A percentile compares a stretch with the other conserved stretches of the same genome.
These are phyloP conservation scores for Wickerhamomyces hampshirensis DNA, from an alignment of 805 yeast genomes.

Conservation along the genomic window DNA sequence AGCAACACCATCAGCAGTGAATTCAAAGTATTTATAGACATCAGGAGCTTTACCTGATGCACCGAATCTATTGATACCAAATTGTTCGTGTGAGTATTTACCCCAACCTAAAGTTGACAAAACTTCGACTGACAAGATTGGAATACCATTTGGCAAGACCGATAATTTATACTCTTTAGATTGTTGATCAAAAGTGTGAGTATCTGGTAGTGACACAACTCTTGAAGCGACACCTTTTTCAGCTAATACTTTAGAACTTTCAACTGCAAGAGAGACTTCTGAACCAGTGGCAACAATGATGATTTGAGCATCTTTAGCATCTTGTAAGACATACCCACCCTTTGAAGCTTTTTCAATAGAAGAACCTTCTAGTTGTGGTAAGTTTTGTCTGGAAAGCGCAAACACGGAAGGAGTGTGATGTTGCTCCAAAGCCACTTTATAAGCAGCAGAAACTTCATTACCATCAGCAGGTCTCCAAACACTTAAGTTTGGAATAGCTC, in stretches of 20 bases:
- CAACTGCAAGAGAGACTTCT: conserved; percentile 77
- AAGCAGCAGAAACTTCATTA: conserved; percentile 83
- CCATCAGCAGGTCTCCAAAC: conserved; percentile 96
- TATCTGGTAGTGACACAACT: conserved; percentile 92
- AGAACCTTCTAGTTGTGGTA: conserved; percentile 92
- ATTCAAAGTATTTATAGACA: conserved; percentile 79
- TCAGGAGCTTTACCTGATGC: conserved; percentile 88
- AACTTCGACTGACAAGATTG: conserved; percentile 91
- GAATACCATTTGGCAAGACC: conserved; percentile 92
- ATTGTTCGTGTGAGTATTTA: conserved; percentile 93
- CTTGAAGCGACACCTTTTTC: conserved; percentile 66
- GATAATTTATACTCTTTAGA: conserved; percentile 71
- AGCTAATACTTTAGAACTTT: conserved; percentile 68
- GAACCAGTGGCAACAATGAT: conserved; percentile 91
- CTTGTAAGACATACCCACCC: conserved; percentile 86
- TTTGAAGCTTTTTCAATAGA: conserved; percentile 84
- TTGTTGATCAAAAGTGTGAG: conserved; percentile 85
- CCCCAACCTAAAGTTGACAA: conserved; percentile 90
- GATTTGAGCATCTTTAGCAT: conserved; percentile 59
- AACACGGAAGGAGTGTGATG: conserved; percentile 65
- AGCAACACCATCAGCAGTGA: conserved; percentile 91
- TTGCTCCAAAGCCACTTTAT: conserved; percentile 57
- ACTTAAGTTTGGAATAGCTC: conserved; percentile 76
- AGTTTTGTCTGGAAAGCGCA: conserved; percentile 81
- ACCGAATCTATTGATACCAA: conserved; percentile 95